phyloP scores from a whole-genome alignment of 2,329 filamentous ascomycete genomes.

The Epicoccum nigrum region DNA sequence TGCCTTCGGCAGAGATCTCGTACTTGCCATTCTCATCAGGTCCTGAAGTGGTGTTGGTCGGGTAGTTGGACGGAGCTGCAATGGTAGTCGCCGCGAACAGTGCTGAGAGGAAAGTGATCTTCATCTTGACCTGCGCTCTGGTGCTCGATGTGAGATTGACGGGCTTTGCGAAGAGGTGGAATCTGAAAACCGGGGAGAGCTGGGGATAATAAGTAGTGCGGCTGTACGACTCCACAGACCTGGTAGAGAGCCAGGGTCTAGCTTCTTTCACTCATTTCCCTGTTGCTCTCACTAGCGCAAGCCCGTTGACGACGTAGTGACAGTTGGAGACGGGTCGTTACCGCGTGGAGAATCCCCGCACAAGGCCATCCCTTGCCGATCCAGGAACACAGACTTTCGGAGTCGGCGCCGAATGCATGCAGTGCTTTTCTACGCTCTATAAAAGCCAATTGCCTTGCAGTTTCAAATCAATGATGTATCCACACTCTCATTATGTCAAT shows the following conservation, averaged over 20 bases:
- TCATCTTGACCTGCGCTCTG: constrained; percentile 30
- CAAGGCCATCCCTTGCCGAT: constrained; percentile 25
- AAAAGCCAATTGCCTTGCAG: not conserved
- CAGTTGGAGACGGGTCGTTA: constrained; percentile 21
- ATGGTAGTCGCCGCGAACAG: constrained; percentile 35
- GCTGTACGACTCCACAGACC: constrained; percentile 21
- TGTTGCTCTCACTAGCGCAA: constrained; percentile 13
- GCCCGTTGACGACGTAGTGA: constrained; percentile 19
- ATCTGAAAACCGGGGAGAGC: constrained; percentile 19
- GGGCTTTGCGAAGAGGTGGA: constrained; percentile 16
- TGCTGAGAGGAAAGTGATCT: constrained; percentile 29
- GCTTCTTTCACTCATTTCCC: constrained; percentile 16
- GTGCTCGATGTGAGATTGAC: constrained; percentile 21
- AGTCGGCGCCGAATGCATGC: constrained; percentile 12
- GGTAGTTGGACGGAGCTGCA: constrained; percentile 34
- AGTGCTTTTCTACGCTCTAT: not conserved
- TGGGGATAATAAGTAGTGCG: constrained; percentile 21
- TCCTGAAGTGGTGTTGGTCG: constrained; percentile 32
- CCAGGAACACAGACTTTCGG: constrained; percentile 36
- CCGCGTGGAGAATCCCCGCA: constrained; percentile 33
- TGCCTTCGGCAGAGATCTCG: constrained; percentile 70
- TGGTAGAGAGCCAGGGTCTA: constrained; percentile 31
- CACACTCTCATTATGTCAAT: not conserved
- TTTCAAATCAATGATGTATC: not conserved
- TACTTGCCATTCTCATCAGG: constrained; percentile 64